Conservation (phyloP, 2,329 filamentous ascomycete species). For the Epichloe baconii region DNA sequence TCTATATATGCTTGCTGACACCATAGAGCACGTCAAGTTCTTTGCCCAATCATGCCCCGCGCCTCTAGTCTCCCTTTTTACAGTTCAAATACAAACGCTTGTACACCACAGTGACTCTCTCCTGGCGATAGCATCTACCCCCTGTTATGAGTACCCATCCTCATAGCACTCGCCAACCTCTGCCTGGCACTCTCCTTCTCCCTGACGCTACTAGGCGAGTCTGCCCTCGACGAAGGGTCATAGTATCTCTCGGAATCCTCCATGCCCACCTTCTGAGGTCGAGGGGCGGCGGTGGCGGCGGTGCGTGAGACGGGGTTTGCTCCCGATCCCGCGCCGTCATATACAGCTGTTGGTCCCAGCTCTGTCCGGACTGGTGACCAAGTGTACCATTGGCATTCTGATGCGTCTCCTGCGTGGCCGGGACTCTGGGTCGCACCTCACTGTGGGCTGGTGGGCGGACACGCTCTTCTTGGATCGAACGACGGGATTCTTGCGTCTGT, state of each 20-base stretch:
- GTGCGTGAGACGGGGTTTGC: slow-evolving; percentile 13
- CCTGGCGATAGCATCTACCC: neutral
- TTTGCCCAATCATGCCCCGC: no score
- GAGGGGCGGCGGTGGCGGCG: slow-evolving; percentile 24
- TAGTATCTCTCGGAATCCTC: slow-evolving; percentile 23
- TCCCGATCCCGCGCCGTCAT: slow-evolving; percentile 17
- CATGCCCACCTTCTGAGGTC: slow-evolving; percentile 23
- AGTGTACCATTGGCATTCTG: slow-evolving; percentile 10
- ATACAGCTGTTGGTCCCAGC: slow-evolving; percentile 6
- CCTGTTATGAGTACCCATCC: slow-evolving; percentile 9
- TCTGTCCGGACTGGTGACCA: slow-evolving; percentile 10
- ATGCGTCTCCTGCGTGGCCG: slow-evolving; percentile 10
- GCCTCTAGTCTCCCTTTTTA: no score
- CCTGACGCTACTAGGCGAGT: slow-evolving; percentile 7
- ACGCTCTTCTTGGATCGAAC: slow-evolving; percentile 4
- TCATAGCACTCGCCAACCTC: slow-evolving; percentile 21
- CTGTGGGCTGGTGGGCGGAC: neutral
- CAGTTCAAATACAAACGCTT: no score
- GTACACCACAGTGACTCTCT: no score
- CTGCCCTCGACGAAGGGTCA: slow-evolving; percentile 13
- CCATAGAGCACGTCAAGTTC: no score
- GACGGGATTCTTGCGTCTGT: slow-evolving; percentile 2
- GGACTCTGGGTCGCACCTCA: slow-evolving; percentile 10
- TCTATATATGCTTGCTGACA: no score
- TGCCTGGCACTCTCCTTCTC: slow-evolving; percentile 20